Percentiles rank a stretch among this genome's conserved stretches.
These are phyloP conservation scores for Juglanconis oblonga DNA, from an alignment of 2,329 filamentous ascomycete species.

Conservation along the genomic window DNA sequence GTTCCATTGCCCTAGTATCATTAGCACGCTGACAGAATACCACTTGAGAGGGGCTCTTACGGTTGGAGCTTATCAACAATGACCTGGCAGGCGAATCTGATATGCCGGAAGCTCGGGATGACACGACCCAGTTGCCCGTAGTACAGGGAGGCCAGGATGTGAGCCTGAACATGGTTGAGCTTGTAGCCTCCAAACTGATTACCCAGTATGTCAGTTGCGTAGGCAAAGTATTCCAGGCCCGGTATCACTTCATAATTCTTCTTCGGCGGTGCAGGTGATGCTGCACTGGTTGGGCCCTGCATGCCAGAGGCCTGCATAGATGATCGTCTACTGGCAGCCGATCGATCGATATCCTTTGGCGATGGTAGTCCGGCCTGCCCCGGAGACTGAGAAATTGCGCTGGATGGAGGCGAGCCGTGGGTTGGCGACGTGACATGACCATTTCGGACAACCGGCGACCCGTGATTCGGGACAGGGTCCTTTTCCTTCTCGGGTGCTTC, in stretches of 20 bases:
- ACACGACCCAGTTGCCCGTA: constrained; percentile 84
- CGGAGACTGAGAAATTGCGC: constrained; percentile 40
- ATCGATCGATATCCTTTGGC: constrained; percentile 48
- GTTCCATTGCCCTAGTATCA: constrained; percentile 43
- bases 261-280: constrained; percentile 24
- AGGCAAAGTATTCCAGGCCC: constrained; percentile 84
- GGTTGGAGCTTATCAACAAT: constrained; percentile 73
- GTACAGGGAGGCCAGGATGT: constrained; percentile 82
- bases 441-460: constrained; percentile 44
- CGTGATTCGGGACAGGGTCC: constrained; percentile 26
- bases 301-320: constrained; percentile 41
- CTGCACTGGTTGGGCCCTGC: constrained; percentile 25
- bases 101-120: constrained; percentile 73
- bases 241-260: constrained; percentile 82
- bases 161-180: constrained; percentile 79
- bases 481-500: constrained; percentile 50
- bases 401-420: constrained; percentile 53
- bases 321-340: constrained; percentile 44
- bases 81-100: constrained; percentile 53
- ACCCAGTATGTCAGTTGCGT: constrained; percentile 82
- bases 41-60: constrained; percentile 41
- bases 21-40: background rate
- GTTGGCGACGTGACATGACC: constrained; percentile 50
- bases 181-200: constrained; percentile 76
- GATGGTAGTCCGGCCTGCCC: constrained; percentile 45